Conservation (phyloP, 23 red algal species). For the Gracilaria vermiculophylla region DNA sequence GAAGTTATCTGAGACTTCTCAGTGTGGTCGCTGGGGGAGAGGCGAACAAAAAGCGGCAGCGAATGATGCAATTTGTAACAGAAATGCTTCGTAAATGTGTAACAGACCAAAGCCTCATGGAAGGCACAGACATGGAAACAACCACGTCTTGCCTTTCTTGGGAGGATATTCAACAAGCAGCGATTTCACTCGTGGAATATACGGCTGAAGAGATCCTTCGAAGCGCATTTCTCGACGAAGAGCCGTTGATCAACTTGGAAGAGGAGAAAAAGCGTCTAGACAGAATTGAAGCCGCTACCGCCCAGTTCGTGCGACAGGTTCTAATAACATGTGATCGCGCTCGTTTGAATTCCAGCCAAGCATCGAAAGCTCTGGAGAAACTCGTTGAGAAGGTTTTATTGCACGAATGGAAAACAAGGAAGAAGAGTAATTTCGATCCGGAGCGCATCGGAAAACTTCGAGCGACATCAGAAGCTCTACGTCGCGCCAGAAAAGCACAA, state of each 20-base stretch:
- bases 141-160: not conserved
- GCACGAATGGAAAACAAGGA: slow-evolving; percentile 48
- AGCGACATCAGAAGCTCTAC: slow-evolving; percentile 38
- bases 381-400: slow-evolving; percentile 7
- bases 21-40: not conserved
- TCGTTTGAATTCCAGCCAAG: not conserved
- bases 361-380: not conserved
- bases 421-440: slow-evolving; percentile 17
- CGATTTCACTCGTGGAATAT: slow-evolving; percentile 29
- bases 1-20: slow-evolving; percentile 31
- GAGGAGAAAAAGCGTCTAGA: slow-evolving; percentile 30
- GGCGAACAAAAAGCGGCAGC: slow-evolving; percentile 20
- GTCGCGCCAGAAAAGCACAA: slow-evolving; percentile 2
- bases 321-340: not conserved
- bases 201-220: slow-evolving; percentile 23
- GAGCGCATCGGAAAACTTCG: slow-evolving; percentile 42
- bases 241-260: slow-evolving; percentile 12
- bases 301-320: not conserved
- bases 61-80: slow-evolving; percentile 2
- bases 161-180: slow-evolving; percentile 13
- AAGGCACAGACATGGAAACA: not conserved
- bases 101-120: not conserved
- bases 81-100: slow-evolving; percentile 17
- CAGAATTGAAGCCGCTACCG: not conserved
- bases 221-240: slow-evolving; percentile 14